Conservation (phyloP, 169 alveolate genomes). For the Hepatocystis sp. region DNA sequence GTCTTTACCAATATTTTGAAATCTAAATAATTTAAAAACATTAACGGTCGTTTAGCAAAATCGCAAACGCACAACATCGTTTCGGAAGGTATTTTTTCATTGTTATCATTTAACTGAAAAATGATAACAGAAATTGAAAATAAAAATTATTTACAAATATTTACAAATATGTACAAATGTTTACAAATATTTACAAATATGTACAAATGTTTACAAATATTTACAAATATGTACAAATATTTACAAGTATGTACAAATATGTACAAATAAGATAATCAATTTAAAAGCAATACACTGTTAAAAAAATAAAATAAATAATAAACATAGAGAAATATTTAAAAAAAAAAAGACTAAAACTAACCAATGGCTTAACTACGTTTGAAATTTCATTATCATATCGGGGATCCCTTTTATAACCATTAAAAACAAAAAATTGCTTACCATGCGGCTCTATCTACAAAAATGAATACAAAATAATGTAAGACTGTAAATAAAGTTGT, state of each 20-base stretch:
- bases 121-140: background rate
- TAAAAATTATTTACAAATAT: background rate
- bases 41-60: conserved; percentile 80
- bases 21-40: conserved; percentile 79
- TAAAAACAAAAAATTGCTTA: conserved; percentile 62
- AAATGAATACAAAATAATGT: background rate
- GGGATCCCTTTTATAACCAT: conserved; percentile 62
- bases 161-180: too few relatives aligned
- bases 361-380: conserved; percentile 56
- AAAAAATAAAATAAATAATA: conserved; percentile 1
- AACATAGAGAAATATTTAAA: background rate
- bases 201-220: too few relatives aligned
- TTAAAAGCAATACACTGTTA: background rate
- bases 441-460: conserved; percentile 65
- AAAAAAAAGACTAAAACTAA: background rate
- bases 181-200: too few relatives aligned
- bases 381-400: conserved; percentile 55
- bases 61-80: conserved; percentile 82
- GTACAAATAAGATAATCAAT: background rate
- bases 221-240: too few relatives aligned
- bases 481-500: background rate
- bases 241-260: background rate
- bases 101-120: conserved; percentile 27
- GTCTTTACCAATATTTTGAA: conserved; percentile 58
- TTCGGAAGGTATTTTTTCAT: conserved; percentile 66